Percentiles rank a stretch among this genome's conserved stretches.
Evolutionary conservation across 2,329 filamentous ascomycete genomes (phyloP).

Genomic region (Aspergillus candidus): DNA sequence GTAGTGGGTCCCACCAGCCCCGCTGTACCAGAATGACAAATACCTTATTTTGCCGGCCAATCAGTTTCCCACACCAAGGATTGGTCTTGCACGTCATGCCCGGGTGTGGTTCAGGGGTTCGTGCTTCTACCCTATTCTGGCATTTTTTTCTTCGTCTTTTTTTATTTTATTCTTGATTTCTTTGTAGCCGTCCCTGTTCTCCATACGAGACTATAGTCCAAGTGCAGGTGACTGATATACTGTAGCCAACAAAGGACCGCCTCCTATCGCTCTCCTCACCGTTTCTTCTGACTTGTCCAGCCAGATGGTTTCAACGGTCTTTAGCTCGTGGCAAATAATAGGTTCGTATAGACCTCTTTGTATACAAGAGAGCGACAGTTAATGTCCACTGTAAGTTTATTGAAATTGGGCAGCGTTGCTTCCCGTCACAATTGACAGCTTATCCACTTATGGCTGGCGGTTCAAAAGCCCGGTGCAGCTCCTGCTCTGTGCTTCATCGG

Average conservation of each 20-base stretch:
- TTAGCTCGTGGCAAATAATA: constrained; percentile 7
- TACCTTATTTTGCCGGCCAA: constrained; percentile 20
- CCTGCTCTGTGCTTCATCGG: too few species aligned
- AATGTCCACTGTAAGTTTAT: too few species aligned
- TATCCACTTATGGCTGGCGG: too few species aligned
- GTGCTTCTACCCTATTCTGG: constrained; percentile 13
- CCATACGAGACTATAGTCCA: too few species aligned
- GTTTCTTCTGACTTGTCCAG: constrained; percentile 5
- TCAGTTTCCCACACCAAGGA: constrained; percentile 3
- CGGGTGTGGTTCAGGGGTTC: constrained; percentile 11
- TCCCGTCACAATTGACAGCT: too few species aligned
- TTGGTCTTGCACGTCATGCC: constrained; percentile 14
- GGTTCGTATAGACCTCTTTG: too few species aligned
- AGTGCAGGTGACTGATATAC: neutral
- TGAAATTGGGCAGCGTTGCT: too few species aligned
- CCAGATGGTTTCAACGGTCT: constrained; percentile 6
- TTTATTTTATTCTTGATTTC: neutral
- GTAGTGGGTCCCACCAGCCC: neutral
- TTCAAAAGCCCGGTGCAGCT: too few species aligned
- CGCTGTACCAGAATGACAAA: constrained; percentile 19
- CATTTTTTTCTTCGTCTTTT: neutral
- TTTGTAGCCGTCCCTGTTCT: too few species aligned
- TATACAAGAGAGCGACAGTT: too few species aligned
- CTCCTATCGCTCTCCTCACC: neutral
- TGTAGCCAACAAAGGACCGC: neutral